Evolutionary conservation across 139 green algal species (phyloP).

Genomic region (Chlamydomonas incerta): DNA sequence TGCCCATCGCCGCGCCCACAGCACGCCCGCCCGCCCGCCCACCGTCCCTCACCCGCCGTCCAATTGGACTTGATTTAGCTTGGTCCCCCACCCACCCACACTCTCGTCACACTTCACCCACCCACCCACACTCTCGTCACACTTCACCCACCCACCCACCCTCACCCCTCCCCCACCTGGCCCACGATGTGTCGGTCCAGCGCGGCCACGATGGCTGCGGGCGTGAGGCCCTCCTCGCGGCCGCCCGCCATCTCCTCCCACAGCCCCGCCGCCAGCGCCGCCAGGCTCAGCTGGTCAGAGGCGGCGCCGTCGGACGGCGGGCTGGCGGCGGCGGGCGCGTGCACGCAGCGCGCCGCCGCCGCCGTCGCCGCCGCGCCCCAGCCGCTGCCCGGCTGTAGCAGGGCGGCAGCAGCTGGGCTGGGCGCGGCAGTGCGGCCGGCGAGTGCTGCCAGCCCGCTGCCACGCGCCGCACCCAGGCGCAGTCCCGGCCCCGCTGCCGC

Average conservation of each 20-base stretch:
- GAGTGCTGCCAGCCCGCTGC: too few relatives aligned
- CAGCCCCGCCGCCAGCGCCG: constrained; percentile 14
- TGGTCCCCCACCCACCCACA: background rate
- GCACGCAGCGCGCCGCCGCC: background rate
- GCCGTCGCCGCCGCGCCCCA: too few relatives aligned
- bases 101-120: too few relatives aligned
- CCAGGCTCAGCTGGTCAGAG: background rate
- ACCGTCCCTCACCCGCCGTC: too few relatives aligned
- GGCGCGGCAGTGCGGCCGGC: too few relatives aligned
- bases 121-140: constrained; percentile 34
- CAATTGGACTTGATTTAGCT: too few relatives aligned
- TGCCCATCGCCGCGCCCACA: too few relatives aligned
- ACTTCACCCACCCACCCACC: too few relatives aligned
- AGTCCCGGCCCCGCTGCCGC: too few relatives aligned
- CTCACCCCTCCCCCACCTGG: constrained; percentile 1
- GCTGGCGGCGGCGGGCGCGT: constrained; percentile 12
- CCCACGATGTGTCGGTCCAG: constrained; percentile 94
- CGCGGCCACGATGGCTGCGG: constrained; percentile 47
- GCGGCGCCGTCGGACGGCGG: background rate
- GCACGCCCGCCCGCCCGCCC: too few relatives aligned
- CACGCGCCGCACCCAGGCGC: too few relatives aligned
- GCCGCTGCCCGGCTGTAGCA: background rate
- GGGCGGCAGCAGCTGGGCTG: too few relatives aligned
- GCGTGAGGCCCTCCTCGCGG: constrained; percentile 36
- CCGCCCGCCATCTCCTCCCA: constrained; percentile 1